Conservation (phyloP, 2,329 filamentous ascomycete genomes). For the Nothophaeocryptopus gaeumannii region DNA sequence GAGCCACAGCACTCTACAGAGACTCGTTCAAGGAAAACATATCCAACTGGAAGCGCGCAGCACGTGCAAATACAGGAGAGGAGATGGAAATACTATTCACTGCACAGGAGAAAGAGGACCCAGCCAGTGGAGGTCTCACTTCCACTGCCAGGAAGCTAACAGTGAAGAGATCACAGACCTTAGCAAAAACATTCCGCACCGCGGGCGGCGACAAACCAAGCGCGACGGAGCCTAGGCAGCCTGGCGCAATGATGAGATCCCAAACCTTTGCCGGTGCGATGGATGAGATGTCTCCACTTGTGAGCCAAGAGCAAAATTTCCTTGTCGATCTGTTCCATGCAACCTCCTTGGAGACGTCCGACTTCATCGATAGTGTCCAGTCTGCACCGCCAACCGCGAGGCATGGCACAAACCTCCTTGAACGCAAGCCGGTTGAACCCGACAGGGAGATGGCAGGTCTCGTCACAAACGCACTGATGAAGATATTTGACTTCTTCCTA, state of each 20-base stretch:
- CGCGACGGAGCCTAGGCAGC: slow-evolving; percentile 54
- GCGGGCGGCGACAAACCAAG: slow-evolving; percentile 59
- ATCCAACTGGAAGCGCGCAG: slow-evolving; percentile 62
- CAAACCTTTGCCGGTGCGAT: slow-evolving; percentile 79
- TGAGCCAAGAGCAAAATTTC: slow-evolving; percentile 95
- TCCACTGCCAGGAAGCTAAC: slow-evolving; percentile 83
- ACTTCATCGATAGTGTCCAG: slow-evolving; percentile 79
- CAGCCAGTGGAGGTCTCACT: slow-evolving; percentile 56
- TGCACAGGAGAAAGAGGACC: slow-evolving; percentile 78
- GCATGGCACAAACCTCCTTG: slow-evolving; percentile 67
- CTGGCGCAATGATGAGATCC: slow-evolving; percentile 57
- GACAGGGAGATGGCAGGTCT: slow-evolving; percentile 81
- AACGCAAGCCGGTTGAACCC: slow-evolving; percentile 78
- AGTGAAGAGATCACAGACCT: slow-evolving; percentile 87
- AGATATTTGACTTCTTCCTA: slow-evolving; percentile 79
- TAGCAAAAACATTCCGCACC: slow-evolving; percentile 70
- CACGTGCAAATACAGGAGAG: slow-evolving; percentile 31
- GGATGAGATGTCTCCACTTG: slow-evolving; percentile 76
- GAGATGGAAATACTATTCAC: slow-evolving; percentile 70
- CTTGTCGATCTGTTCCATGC: slow-evolving; percentile 96
- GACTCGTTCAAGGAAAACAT: slow-evolving; percentile 77
- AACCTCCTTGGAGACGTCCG: slow-evolving; percentile 73
- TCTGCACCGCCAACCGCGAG: slow-evolving; percentile 65
- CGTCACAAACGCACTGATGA: slow-evolving; percentile 83
- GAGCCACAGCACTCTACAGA: slow-evolving; percentile 73